phyloP scores from a whole-genome alignment of 768 basidiomycete genomes.

The Chlorophyllum brunneum region DNA sequence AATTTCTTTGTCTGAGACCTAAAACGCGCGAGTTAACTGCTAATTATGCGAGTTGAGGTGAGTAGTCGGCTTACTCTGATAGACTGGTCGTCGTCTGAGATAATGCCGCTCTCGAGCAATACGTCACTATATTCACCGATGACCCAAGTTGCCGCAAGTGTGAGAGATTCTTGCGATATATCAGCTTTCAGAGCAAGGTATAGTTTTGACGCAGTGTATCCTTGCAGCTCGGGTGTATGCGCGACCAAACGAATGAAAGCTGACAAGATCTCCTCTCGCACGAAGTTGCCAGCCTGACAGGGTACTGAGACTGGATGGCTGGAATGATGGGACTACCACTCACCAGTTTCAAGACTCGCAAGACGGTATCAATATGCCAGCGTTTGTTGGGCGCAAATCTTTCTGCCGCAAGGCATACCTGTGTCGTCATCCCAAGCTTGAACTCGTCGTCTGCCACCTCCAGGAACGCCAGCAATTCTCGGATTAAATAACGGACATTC shows the following conservation, averaged over 20 bases:
- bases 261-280: slow-evolving; percentile 92
- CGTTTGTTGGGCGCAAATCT: slow-evolving; percentile 95
- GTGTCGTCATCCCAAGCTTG: slow-evolving; percentile 96
- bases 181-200: slow-evolving; percentile 85
- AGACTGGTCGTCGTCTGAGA: slow-evolving; percentile 62
- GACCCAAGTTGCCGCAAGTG: slow-evolving; percentile 91
- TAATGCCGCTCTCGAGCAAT: slow-evolving; percentile 79
- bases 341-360: slow-evolving; percentile 88
- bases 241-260: slow-evolving; percentile 94
- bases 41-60: neutral
- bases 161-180: slow-evolving; percentile 95
- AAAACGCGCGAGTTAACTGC: slow-evolving; percentile 5
- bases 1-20: slow-evolving; percentile 81
- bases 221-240: slow-evolving; percentile 95
- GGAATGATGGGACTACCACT: slow-evolving; percentile 19
- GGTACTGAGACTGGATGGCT: neutral
- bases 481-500: slow-evolving; percentile 87
- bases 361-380: slow-evolving; percentile 98
- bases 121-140: slow-evolving; percentile 96
- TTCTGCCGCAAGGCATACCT: slow-evolving; percentile 94
- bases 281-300: slow-evolving; percentile 90
- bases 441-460: slow-evolving; percentile 99
- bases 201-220: slow-evolving; percentile 89
- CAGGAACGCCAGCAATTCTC: slow-evolving; percentile 92
- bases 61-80: slow-evolving; percentile 47